Evolutionary conservation across 192 early-diverging fungal genomes (phyloP).

Genomic region (Phlyctochytrium bullatum): DNA sequence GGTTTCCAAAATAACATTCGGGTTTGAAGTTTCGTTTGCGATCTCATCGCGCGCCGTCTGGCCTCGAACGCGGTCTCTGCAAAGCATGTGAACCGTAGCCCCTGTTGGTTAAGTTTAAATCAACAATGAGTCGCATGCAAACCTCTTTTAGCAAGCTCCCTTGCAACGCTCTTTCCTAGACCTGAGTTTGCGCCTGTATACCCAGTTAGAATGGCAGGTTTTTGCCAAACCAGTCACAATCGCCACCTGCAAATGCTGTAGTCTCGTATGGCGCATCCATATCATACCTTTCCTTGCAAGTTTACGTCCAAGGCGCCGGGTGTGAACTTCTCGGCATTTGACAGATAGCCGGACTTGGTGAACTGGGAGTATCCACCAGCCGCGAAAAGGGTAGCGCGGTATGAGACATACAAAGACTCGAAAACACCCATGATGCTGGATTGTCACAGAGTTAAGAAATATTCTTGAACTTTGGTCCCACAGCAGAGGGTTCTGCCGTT

Average conservation of each 20-base stretch:
- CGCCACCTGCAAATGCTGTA: no score
- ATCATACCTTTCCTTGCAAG: neutral
- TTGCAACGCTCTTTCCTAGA: conserved; percentile 1
- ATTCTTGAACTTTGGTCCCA: no score
- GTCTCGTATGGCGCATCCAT: no score
- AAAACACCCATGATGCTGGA: neutral
- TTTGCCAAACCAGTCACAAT: no score
- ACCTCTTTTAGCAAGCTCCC: conserved; percentile 6
- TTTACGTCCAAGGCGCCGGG: conserved; percentile 6
- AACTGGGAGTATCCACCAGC: neutral
- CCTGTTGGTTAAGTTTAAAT: no score
- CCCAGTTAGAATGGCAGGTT: no score
- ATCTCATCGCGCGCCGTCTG: neutral
- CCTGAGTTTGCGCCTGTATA: conserved; percentile 23
- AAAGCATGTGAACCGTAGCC: conserved; percentile 15
- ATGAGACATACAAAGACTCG: neutral
- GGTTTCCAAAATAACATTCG: neutral
- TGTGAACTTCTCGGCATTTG: neutral
- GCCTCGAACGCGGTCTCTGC: neutral
- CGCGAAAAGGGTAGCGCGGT: conserved; percentile 13
- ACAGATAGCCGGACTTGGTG: conserved; percentile 9
- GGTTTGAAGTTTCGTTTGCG: neutral
- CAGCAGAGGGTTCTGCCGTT: no score
- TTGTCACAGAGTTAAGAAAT: no score
- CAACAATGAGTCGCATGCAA: no score